Percentiles rank a stretch among this genome's conserved stretches.
Conservation (phyloP, 768 basidiomycete genomes). For the Boletus rubroflammeus region DNA sequence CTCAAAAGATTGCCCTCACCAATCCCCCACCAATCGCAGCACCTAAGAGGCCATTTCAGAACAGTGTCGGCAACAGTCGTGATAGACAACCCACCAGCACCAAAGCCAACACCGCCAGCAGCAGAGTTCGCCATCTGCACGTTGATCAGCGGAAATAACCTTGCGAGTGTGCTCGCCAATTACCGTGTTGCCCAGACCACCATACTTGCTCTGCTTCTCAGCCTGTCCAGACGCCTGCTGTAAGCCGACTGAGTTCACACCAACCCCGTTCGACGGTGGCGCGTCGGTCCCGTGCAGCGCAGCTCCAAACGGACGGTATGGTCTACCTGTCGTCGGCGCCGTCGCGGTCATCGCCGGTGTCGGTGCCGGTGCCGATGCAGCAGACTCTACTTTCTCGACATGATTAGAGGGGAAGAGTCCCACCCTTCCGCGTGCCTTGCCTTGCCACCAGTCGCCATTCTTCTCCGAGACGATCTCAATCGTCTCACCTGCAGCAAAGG, state of each 20-base stretch:
- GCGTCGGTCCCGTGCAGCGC: constrained; percentile 33
- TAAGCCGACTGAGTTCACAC: constrained; percentile 30
- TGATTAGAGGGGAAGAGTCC: constrained; percentile 79
- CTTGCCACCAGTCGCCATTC: constrained; percentile 88
- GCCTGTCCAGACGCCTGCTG: constrained; percentile 26
- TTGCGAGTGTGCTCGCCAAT: constrained; percentile 5
- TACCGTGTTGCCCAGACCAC: constrained; percentile 57
- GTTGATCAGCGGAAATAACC: constrained; percentile 20
- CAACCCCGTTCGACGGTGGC: constrained; percentile 28
- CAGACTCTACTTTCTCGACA: constrained; percentile 52
- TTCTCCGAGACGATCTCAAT: constrained; percentile 78
- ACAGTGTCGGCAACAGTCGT: background rate
- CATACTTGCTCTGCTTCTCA: constrained; percentile 58
- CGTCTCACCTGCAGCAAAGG: constrained; percentile 70
- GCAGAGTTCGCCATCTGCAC: constrained; percentile 54
- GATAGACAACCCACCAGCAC: constrained; percentile 50
- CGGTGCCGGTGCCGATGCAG: background rate
- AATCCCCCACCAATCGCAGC: constrained; percentile 51
- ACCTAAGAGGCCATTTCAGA: constrained; percentile 28
- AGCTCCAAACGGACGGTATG: constrained; percentile 39
- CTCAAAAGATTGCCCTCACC: constrained; percentile 46
- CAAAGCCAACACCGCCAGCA: constrained; percentile 72
- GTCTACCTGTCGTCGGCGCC: background rate
- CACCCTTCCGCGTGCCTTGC: constrained; percentile 55
- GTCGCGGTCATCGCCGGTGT: background rate